Base-by-base conservation (phyloP, 169 alveolate genomes). In the Cryptosporidium bovis region DNA sequence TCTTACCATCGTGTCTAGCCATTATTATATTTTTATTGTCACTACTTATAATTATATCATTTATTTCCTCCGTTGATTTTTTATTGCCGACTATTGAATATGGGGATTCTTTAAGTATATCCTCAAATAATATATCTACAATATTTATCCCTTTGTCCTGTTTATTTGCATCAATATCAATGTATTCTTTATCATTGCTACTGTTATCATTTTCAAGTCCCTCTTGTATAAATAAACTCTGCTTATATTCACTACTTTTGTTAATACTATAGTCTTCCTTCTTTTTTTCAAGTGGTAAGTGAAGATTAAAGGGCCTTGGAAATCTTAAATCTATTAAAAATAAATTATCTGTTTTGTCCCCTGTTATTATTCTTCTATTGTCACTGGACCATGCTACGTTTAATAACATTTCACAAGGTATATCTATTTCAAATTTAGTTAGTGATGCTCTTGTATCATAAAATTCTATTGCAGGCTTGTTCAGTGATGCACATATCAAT, bases 311-410 rank as follows among this genome's bases (percentile, higher is more conserved):
- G 0, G 50, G 29, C 4, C 56, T 77, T 48, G 71, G 64, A 77
- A 60, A 77, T 27, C 87, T 55, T 24, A 77, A 40, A 27, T 77
- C 87, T 15, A 77, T 46, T 18, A 64, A 27, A 62, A 58, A 77
- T 29, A 77, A 77, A 36, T 62, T 60, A 31, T 77, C 87, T 40
- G 77, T 60, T 44, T 46, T 56, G n/a, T 77, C 87, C 34, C 77
- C 87, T 20, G 87, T 60, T 58, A 77, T 71, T 13, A 77, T 51
- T 36, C 53, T 77, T 0, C 27, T 77, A 27, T 31, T 60, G 64
- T 77, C 64, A 6, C 56, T 12, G 13, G 87, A 77, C 87, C 87
- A 77, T n/a, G 87, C 87, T 24, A 77, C 71, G 31, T 77, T 77
- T 13, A 77, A 50, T 44, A 77, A 77, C 33, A 56, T 44, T 12